Evolutionary conservation across 805 yeast species (phyloP).

Genomic region (Candida cerambycidarum): DNA sequence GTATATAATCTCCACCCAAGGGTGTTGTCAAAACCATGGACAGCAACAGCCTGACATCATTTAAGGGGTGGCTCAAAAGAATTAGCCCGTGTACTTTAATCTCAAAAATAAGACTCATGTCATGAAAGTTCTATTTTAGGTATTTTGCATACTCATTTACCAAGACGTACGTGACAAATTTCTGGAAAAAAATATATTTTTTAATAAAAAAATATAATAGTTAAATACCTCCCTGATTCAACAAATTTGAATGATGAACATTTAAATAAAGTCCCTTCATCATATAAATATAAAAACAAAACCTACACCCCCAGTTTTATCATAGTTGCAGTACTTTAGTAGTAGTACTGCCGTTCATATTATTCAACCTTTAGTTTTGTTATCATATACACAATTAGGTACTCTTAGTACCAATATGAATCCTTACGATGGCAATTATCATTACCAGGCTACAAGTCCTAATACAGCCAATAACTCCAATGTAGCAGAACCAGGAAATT

Average conservation of each 20-base stretch:
- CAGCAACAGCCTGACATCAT: background rate
- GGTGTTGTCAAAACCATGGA: too few species aligned
- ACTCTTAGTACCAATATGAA: slow-evolving; percentile 1
- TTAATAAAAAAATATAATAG: slow-evolving; percentile 4
- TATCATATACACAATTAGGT: background rate
- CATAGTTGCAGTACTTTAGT: background rate
- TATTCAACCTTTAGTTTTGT: background rate
- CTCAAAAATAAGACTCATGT: too few species aligned
- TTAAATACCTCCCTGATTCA: slow-evolving; percentile 4
- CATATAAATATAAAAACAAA: background rate
- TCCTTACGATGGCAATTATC: slow-evolving; percentile 5
- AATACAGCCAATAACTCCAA: background rate
- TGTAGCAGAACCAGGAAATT: background rate
- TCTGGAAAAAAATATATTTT: slow-evolving; percentile 5
- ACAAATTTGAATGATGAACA: slow-evolving; percentile 1
- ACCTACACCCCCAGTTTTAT: background rate
- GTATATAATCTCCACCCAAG: too few species aligned
- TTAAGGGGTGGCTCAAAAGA: too few species aligned
- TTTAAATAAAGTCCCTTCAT: slow-evolving; percentile 1
- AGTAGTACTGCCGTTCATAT: background rate
- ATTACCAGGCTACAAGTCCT: slow-evolving; percentile 4
- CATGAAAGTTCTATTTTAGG: too few species aligned
- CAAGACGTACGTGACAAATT: slow-evolving; percentile 1
- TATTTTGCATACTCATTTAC: background rate
- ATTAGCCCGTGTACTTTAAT: too few species aligned